Base-by-base conservation (phyloP, 78 protist species). In the Cavenderia fasciculata region DNA sequence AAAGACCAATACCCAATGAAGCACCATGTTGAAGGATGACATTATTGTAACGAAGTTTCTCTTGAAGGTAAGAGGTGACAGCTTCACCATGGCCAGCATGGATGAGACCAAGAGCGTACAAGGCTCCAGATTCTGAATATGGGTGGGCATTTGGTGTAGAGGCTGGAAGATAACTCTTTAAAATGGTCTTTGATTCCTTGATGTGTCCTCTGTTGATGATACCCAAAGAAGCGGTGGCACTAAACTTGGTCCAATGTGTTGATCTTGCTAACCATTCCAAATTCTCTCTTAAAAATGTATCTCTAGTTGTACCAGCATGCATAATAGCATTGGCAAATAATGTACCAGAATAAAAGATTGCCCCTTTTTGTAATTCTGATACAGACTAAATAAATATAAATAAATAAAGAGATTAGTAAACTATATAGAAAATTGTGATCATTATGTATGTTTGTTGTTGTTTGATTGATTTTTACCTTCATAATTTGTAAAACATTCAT, bases 21-120 rank as follows among this genome's bases (percentile, higher is more conserved):
- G 99, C 99, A 43, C 99, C 99, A 78, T 99, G 99, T 33, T 92
- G 98, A 21, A 98, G 65, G 2, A 92, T 49, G 19, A 93, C 98
- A 86, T 63, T 92, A 27, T 66, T 38, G 27, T 62, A 47, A 18
- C 56, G 82, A 38, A 74, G 66, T 25, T 74, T 85, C 70, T 77
- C 86, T 2, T 66, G 21, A n/a, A 95, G 91, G 68, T 90, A 95
- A 14, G 31, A 59, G 2, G 49, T 62, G 56, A 73, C 90, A 23
- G 49, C 94, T 29, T 57, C 94, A 70, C 99, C 99, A 66, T 97
- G 95, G 74, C 92, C 87, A 68, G 98, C 97, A 69, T 99, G 98
- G 56, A 99, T 98, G 25, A 98, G 92, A 40, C 99, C 99, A 6
- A 98, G 94, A 11, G 99, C 99, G 52, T 93, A 98, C 51, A 98